Evolutionary conservation across 345 rosid genomes (phyloP).

Genomic region (Acer campestre): DNA sequence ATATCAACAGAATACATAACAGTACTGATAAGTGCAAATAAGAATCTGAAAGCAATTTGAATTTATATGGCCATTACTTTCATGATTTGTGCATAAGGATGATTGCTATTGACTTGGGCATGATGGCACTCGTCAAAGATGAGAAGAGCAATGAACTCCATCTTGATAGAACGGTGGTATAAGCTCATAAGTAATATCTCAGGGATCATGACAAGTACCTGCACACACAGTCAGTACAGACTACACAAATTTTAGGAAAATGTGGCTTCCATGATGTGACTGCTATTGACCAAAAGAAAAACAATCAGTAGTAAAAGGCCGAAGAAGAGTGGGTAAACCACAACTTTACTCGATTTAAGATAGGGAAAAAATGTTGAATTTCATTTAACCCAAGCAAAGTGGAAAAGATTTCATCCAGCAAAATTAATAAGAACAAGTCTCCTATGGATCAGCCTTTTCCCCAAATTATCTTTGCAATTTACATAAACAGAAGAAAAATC

Average conservation of each 20-base stretch:
- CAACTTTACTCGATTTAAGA: neutral
- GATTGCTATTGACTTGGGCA: constrained; percentile 79
- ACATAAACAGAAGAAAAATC: neutral
- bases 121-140: constrained; percentile 97
- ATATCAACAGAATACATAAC: constrained; percentile 16
- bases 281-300: constrained; percentile 1
- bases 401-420: constrained; percentile 9
- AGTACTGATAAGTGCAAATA: constrained; percentile 13
- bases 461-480: neutral
- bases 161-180: constrained; percentile 86
- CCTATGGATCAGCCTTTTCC: neutral
- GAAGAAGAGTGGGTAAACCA: neutral
- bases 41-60: constrained; percentile 8
- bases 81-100: constrained; percentile 95
- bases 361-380: neutral
- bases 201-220: constrained; percentile 98
- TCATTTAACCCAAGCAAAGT: neutral
- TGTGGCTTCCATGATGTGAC: constrained; percentile 10
- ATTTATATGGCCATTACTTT: constrained; percentile 52
- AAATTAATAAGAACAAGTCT: constrained; percentile 3
- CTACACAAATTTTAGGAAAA: constrained; percentile 21
- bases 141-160: constrained; percentile 86
- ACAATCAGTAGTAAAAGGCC: too few relatives aligned
- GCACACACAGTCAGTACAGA: constrained; percentile 23
- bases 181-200: constrained; percentile 66